Conservation (phyloP, 2,329 filamentous ascomycete genomes). For the Microsporum canis region DNA sequence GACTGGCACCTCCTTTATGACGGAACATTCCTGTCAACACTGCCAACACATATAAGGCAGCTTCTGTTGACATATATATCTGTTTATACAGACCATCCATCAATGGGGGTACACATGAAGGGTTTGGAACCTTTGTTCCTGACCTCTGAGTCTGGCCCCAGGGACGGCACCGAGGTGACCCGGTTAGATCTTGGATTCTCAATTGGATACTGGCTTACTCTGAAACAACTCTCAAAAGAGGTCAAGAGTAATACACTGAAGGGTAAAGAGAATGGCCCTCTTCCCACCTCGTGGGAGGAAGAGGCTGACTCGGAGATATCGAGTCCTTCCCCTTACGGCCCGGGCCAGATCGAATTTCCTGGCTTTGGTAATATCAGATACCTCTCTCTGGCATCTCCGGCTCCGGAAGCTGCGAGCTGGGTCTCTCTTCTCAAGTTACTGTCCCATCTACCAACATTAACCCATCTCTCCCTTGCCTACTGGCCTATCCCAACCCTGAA, state of each 20-base stretch:
- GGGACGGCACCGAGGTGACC: slow-evolving; percentile 33
- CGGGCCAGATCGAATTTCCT: slow-evolving; percentile 18
- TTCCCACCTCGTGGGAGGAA: slow-evolving; percentile 35
- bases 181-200: slow-evolving; percentile 45
- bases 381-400: slow-evolving; percentile 46
- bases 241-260: slow-evolving; percentile 24
- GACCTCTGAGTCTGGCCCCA: slow-evolving; percentile 7
- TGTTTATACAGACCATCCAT: slow-evolving; percentile 36
- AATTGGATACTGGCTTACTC: slow-evolving; percentile 38
- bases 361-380: slow-evolving; percentile 45
- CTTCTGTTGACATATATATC: slow-evolving; percentile 47
- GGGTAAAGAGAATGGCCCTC: neutral
- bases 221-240: slow-evolving; percentile 39
- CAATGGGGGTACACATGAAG: slow-evolving; percentile 29
- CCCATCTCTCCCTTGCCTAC: slow-evolving; percentile 51
- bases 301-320: slow-evolving; percentile 7
- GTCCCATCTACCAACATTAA: slow-evolving; percentile 44
- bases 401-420: slow-evolving; percentile 40
- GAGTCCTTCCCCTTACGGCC: slow-evolving; percentile 8
- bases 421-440: slow-evolving; percentile 43
- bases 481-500: slow-evolving; percentile 51
- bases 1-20: slow-evolving; percentile 46
- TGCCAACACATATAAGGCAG: slow-evolving; percentile 43
- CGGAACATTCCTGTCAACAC: slow-evolving; percentile 40
- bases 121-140: slow-evolving; percentile 43